Evolutionary conservation across 106 monocot genomes (phyloP).

Genomic region (Acanthochlamys bracteata): DNA sequence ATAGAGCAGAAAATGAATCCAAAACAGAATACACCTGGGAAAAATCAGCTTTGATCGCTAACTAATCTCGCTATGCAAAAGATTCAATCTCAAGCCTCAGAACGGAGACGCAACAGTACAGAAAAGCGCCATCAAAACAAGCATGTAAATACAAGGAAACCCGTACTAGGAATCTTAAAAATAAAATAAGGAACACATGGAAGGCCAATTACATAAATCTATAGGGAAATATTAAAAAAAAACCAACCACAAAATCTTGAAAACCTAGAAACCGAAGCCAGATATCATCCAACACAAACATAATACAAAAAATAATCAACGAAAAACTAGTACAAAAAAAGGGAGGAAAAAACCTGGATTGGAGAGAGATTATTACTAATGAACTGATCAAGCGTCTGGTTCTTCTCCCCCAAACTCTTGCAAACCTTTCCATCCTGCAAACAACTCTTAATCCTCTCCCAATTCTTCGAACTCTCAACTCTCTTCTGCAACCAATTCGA

Average conservation of each 20-base stretch:
- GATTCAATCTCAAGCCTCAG: too few relatives aligned
- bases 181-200: too few relatives aligned
- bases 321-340: not conserved
- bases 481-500: constrained; percentile 34
- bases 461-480: constrained; percentile 11
- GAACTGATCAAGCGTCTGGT: constrained; percentile 13
- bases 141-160: too few relatives aligned
- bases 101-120: too few relatives aligned
- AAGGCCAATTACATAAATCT: too few relatives aligned
- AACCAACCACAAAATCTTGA: not conserved
- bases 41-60: too few relatives aligned
- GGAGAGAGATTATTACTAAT: constrained; percentile 14
- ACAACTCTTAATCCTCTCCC: constrained; percentile 33
- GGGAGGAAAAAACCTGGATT: constrained; percentile 21
- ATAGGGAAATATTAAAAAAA: not conserved
- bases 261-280: not conserved
- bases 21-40: too few relatives aligned
- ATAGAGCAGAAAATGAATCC: too few relatives aligned
- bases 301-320: not conserved
- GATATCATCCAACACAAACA: not conserved
- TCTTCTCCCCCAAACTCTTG: constrained; percentile 1
- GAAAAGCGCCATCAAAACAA: too few relatives aligned
- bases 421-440: constrained; percentile 27
- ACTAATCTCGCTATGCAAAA: too few relatives aligned
- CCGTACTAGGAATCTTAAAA: too few relatives aligned